phyloP scores from a whole-genome alignment of 106 monocot genomes.

The Acorus gramineus region DNA sequence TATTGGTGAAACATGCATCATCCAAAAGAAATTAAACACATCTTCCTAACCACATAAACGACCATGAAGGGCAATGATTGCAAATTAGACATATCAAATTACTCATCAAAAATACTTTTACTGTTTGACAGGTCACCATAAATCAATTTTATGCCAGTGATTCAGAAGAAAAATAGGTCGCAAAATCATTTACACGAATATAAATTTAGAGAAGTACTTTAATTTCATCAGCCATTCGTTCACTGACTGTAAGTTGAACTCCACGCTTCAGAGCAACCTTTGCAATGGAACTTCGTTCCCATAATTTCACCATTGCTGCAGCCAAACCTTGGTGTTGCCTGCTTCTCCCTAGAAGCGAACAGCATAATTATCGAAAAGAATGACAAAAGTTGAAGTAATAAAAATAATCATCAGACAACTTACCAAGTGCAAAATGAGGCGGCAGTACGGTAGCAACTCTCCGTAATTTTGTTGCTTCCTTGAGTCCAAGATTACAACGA shows the following conservation, averaged over 20 bases:
- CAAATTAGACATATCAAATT: too few relatives aligned
- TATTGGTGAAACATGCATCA: too few relatives aligned
- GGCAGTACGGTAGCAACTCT: slow-evolving; percentile 78
- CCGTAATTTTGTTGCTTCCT: slow-evolving; percentile 61
- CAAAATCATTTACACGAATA: too few relatives aligned
- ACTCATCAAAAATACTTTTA: too few relatives aligned
- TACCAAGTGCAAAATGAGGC: slow-evolving; percentile 97
- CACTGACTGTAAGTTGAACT: slow-evolving; percentile 90
- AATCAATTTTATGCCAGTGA: too few relatives aligned
- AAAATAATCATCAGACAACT: slow-evolving; percentile 6
- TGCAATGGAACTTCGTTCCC: slow-evolving; percentile 91
- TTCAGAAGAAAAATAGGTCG: too few relatives aligned
- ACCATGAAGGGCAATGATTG: too few relatives aligned
- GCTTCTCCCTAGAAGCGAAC: slow-evolving; percentile 56
- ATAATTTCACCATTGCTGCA: slow-evolving; percentile 73
- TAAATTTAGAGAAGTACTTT: slow-evolving; percentile 36
- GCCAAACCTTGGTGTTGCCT: slow-evolving; percentile 95
- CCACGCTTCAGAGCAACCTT: slow-evolving; percentile 91
- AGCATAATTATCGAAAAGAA: background rate
- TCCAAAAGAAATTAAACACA: too few relatives aligned
- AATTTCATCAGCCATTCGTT: slow-evolving; percentile 96
- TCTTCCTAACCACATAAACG: too few relatives aligned
- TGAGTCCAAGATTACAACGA: slow-evolving; percentile 45
- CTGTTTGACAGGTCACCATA: too few relatives aligned
- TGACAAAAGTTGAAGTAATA: background rate